Evolutionary conservation across 305 asterid species (phyloP).

Genomic region (Galium porrigens): DNA sequence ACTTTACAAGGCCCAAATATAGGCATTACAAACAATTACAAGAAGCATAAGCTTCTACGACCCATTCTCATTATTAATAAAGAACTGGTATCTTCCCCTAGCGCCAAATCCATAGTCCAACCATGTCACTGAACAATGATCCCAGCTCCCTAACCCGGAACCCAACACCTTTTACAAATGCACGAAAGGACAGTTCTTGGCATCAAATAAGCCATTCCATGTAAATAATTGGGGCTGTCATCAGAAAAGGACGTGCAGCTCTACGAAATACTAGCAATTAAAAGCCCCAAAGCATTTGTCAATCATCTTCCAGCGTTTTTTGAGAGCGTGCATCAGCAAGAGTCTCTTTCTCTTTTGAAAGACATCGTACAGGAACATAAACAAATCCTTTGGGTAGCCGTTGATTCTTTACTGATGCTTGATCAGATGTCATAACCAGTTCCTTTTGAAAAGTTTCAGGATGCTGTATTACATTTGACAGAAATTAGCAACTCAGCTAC

Average conservation of each 20-base stretch:
- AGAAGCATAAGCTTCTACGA: conserved; percentile 32
- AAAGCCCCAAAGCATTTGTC: conserved; percentile 10
- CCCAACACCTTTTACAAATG: conserved; percentile 1
- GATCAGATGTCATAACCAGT: conserved; percentile 83
- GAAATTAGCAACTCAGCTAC: conserved; percentile 13
- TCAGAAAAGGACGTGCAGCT: conserved; percentile 1
- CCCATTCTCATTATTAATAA: conserved; percentile 18
- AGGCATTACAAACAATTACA: conserved; percentile 49
- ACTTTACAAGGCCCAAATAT: conserved; percentile 44
- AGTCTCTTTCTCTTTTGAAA: conserved; percentile 58
- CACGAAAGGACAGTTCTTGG: conserved; percentile 7
- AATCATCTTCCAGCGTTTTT: conserved; percentile 34
- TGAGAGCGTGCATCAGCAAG: conserved; percentile 33
- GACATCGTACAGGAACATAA: conserved; percentile 60
- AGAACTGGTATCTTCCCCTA: conserved; percentile 20
- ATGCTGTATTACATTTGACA: conserved; percentile 32
- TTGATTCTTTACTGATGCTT: conserved; percentile 79
- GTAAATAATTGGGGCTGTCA: not conserved
- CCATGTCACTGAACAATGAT: conserved; percentile 33
- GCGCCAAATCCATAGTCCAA: conserved; percentile 28
- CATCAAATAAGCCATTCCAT: conserved; percentile 18
- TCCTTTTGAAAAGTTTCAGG: conserved; percentile 72
- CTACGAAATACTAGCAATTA: not conserved
- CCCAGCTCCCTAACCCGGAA: conserved; percentile 17
- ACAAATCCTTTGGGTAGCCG: conserved; percentile 79